Base-by-base conservation (phyloP, 2,329 filamentous ascomycete species). In the Aspergillus flavus region DNA sequence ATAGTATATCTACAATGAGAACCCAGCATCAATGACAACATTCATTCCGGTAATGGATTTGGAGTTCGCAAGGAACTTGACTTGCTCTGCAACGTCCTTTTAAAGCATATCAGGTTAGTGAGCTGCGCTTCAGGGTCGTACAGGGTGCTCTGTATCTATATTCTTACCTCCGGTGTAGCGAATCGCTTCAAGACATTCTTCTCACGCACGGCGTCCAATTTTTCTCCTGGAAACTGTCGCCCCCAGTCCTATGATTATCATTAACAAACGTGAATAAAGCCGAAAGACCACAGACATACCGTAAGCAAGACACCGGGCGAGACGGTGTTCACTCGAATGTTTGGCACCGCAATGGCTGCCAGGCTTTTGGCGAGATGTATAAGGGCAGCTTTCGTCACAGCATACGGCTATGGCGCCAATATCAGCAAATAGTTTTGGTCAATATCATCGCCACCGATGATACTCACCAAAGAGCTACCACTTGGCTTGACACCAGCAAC, bases 401-500 rank as follows among this genome's bases (percentile, higher is more conserved):
- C 39, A 41, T 41, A 41, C 7, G 39, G 39, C 39, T 41, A 41
- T 41, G 34, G 6, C 39, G 6, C 39, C 39, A n/a, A 41, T 41
- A 41, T 41, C 39, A 41, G 39, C 39, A 19, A 41, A n/a, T 9
- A 19, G 2, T 14, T 9, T n/a, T n/a, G 16, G 14, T 14, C 3
- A 2, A n/a, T 41, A 41, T n/a, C 39, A 41, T 19, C 7, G 6
- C 6, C 39, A 6, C 7, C 19, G 6, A n/a, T 7, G 19, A 41
- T 41, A 41, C 39, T n/a, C 39, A 65, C 63, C 67, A 90, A 72
- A 2, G 84, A 85, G 65, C 87, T 90, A 1, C 89, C 89, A 63
- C 83, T 86, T 0, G 86, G 84, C 69, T 84, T 87, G 2, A 91
- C 84, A 0, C 88, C 89, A 0, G 89, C 89, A 28, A 90, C 70